Evolutionary conservation across 805 yeast species (phyloP), one percentile per base, ranked within the genome.

Genomic region (Priceomyces medius): DNA sequence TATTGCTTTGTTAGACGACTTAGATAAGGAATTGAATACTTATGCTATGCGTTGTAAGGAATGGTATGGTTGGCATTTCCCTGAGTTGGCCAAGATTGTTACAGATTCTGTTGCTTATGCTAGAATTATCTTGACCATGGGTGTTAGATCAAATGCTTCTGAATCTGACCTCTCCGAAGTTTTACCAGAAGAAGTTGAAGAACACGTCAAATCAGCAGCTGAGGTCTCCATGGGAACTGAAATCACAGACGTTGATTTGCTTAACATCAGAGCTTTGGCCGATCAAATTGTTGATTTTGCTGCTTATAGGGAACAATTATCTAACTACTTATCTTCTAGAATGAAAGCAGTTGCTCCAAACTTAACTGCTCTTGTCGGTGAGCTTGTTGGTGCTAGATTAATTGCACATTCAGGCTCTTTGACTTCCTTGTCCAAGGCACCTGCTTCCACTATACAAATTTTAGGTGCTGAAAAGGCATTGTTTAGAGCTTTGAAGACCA

Each of bases 41-140:
- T 93, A 91, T 59, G 96, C 98, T 53, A 93, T 93, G 99, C 83
- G 99, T 75, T 81, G 91, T 72, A 93, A 91, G 74, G 99, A 93
- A 74, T 93, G 99, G 99, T 93, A 93, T 73, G 99, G 99, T 52
- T 93, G 99, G 99, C 99, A 93, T 71, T 93, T 93, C 83, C 99
- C 99, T 29, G 99, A 93, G 71, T 81, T 93, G 81, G 97, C 97
- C 58, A 93, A 93, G 79, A 88, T 91, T 66, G 86, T 93, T 56
- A 82, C 85, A 53, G 99, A 91, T 71, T 90, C 96, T 52, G 91
- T 88, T 56, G 97, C 97, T 35, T 91, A 82, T 67, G 98, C 98
- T 47, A 85, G 95, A 74, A 86, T 89, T 55, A 87, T 93, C 61
- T 79, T 89, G 69, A 76, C 83, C 55, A 89, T 93, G 97, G 98